Percentiles rank a stretch among this genome's conserved stretches.
phyloP scores from a whole-genome alignment of 1,284 basidiomycete species.

The Microbotryomycetes sp. region DNA sequence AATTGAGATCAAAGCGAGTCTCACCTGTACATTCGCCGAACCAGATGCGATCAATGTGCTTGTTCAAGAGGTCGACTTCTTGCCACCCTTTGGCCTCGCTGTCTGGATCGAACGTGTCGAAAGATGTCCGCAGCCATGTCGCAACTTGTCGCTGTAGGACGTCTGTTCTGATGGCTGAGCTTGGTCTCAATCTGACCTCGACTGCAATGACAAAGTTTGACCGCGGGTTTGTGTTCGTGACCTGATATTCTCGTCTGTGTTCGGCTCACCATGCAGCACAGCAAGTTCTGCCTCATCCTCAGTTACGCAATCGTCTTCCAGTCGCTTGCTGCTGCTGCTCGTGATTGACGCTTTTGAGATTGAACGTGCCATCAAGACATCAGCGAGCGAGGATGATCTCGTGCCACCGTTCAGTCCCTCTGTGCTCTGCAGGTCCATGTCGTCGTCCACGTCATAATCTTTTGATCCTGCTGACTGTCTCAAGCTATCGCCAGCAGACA shows the following conservation, averaged over 20 bases:
- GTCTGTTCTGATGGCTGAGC: conserved; percentile 63
- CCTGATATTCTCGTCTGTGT: too few relatives aligned
- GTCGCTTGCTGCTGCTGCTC: too few relatives aligned
- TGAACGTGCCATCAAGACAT: not conserved
- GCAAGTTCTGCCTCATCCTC: not conserved
- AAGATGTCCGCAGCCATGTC: conserved; percentile 29
- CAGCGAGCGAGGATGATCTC: not conserved
- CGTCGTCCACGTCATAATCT: not conserved
- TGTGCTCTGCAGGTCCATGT: not conserved
- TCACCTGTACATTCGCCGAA: conserved; percentile 56
- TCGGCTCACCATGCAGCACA: conserved; percentile 50
- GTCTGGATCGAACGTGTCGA: conserved; percentile 51
- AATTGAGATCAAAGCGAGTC: conserved; percentile 45
- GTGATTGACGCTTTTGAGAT: not conserved
- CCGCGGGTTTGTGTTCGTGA: too few relatives aligned
- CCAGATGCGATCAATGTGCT: conserved; percentile 69
- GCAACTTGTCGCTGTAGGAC: conserved; percentile 51
- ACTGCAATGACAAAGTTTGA: conserved; percentile 49
- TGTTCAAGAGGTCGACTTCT: conserved; percentile 58
- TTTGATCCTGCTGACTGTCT: not conserved
- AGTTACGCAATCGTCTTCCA: not conserved
- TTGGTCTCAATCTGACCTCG: conserved; percentile 67
- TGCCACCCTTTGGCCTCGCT: conserved; percentile 68
- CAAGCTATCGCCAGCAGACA: too few relatives aligned
- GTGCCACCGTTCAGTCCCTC: not conserved